Evolutionary conservation across 2,329 filamentous ascomycete genomes (phyloP), one percentile per base, ranked within the genome.

Genomic region (Colletotrichum gloeosporioides): DNA sequence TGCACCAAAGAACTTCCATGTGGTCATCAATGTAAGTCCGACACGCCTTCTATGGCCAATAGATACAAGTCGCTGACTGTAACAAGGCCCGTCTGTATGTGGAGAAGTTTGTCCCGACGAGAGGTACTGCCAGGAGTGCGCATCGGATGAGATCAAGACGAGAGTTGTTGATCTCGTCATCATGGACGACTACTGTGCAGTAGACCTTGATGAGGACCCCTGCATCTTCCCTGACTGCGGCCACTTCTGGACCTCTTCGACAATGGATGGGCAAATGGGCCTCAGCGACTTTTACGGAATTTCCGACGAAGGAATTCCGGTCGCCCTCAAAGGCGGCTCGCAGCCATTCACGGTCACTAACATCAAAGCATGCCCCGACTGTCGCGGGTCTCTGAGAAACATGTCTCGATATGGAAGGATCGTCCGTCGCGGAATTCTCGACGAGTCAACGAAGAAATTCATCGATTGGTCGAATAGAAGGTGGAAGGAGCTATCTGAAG

Each of bases 391-490:
- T 1, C 83, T 94, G 15, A 86, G 90, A 22, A 88, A 88, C 74
- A 85, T 94, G 69, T 83, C 89, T 3, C 86, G 93, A 6, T 95
- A 95, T 79, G 90, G 91, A 16, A 88, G 92, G 12, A 88, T 94
- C 4, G 87, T 93, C 32, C 88, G 91, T 44, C 87, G 90, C 6
- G 91, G 89, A 1, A 84, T 92, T 8, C 85, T 95, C 1, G 92
- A 94, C 70, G 90, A 93, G 80, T 86, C 89, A 0, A 91, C 91
- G 0, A 93, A 93, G 82, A 92, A 91, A 77, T 92, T 94, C 80
- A 88, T 93, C n/a, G 79, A 88, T 5, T 90, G 87, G 84, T 86
- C 89, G 0, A 88, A 89, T n/a, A 44, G 29, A 3, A 16, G 75
- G 32, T 71, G 36, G 69, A 77, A 86, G 1, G 79, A 83, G 9